A percentile compares a stretch with the other conserved stretches of the same genome.
phyloP scores from a whole-genome alignment of 2,329 filamentous ascomycete species.

The Chaetomiaceae sp. region DNA sequence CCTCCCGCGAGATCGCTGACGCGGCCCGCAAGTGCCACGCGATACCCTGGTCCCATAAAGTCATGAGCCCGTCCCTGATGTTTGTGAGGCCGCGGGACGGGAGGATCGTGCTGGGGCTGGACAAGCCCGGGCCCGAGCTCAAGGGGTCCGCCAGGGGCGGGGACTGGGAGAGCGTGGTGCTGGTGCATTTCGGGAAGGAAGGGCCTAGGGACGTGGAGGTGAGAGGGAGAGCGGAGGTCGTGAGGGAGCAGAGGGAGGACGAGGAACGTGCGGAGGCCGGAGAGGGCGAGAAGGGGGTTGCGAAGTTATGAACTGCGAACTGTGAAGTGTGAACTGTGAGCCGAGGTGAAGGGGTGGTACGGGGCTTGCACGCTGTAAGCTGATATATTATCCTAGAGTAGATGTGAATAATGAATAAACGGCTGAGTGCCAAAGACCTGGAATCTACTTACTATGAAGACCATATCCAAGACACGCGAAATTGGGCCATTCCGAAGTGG shows the following conservation, averaged over 20 bases:
- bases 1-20: constrained; percentile 23
- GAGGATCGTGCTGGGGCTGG: constrained; percentile 51
- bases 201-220: constrained; percentile 52
- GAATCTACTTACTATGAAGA: no score
- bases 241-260: constrained; percentile 41
- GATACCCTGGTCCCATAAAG: constrained; percentile 57
- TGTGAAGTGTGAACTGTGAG: not conserved
- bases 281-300: constrained; percentile 19
- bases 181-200: constrained; percentile 50
- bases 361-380: no score
- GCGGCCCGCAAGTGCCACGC: constrained; percentile 35
- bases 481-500: no score
- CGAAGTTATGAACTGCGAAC: constrained; percentile 11
- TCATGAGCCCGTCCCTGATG: constrained; percentile 53
- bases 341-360: no score
- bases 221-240: constrained; percentile 44
- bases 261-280: constrained; percentile 29
- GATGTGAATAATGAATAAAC: no score
- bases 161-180: constrained; percentile 55
- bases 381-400: no score
- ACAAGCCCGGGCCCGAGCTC: constrained; percentile 55
- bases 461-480: no score
- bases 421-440: no score
- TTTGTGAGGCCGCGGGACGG: constrained; percentile 43
- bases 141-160: constrained; percentile 45